Evolutionary conservation across 139 green algal species (phyloP), one percentile per base, ranked within the genome.

Genomic region (Tetraselmis chui): DNA sequence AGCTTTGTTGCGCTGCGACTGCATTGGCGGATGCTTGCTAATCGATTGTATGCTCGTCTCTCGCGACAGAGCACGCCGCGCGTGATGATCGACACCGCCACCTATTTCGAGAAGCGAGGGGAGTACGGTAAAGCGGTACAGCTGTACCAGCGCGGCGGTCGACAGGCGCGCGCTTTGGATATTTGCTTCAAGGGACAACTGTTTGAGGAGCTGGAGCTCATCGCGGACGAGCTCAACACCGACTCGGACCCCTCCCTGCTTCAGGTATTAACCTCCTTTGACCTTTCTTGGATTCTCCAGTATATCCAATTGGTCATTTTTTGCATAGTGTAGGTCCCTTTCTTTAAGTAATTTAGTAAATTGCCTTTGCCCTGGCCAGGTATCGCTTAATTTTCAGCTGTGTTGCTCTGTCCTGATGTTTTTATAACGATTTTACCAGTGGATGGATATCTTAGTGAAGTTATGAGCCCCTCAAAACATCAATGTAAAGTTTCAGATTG

Each of bases 181-280:
- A 88, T 96, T 83, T 95, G 92, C 89, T 94, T 95, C 87, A 76
- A 78, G 32, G 79, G n/a, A 0, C 59, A 85, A 24, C 79, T 94
- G 67, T 92, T 91, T 83, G 90, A 93, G n/a, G 86, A 87, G 74
- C 84, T 96, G 80, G 79, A 89, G 32, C 79, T 84, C 80, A 94
- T 96, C 45, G 83, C 90, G 27, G 89, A 91, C 76, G 84, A 91
- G 59, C 79, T 93, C 77, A 82, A 79, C 28, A 74, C 59, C 1
- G 76, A 80, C 28, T 78, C 32, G 2, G 85, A 89, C 76, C 80
- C 85, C 2, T 32, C 23, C 1, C 76, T 90, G 0, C 76, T 87
- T 67, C 45, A 67, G 45, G 45, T 18, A n/a, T n/a, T n/a, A n/a
- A n/a, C n/a, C n/a, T n/a, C n/a, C n/a, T n/a, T n/a, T n/a, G n/a